These are phyloP conservation scores for Podila horticola DNA, from an alignment of 192 early-diverging fungal species.

Conservation along the genomic window DNA sequence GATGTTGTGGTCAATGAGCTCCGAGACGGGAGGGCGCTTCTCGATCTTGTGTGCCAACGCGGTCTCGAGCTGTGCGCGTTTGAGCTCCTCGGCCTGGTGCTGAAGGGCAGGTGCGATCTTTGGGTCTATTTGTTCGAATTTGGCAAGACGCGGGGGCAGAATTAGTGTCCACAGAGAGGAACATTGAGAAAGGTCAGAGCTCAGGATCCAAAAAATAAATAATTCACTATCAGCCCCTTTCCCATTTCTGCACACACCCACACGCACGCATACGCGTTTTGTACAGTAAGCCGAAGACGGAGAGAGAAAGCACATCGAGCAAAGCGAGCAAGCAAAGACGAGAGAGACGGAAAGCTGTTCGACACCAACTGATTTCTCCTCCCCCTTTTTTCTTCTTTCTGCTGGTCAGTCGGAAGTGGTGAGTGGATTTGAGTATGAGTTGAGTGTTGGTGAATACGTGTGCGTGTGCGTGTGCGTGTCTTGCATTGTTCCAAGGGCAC, in stretches of 20 bases:
- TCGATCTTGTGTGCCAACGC: slow-evolving; percentile 68
- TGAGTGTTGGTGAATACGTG: neutral
- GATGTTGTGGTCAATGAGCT: slow-evolving; percentile 67
- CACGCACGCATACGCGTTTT: no score
- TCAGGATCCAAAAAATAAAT: no score
- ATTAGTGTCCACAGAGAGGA: neutral
- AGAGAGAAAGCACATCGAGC: neutral
- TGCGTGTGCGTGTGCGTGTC: neutral
- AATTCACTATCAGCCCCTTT: no score
- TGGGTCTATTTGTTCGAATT: slow-evolving; percentile 31
- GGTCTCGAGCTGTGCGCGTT: slow-evolving; percentile 60
- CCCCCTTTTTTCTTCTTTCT: neutral
- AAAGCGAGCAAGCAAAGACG: neutral
- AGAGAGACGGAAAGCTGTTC: no score
- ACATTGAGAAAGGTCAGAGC: neutral
- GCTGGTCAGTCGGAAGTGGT: neutral
- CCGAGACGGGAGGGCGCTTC: slow-evolving; percentile 56
- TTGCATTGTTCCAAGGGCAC: neutral
- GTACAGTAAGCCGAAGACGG: no score
- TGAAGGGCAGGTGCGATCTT: slow-evolving; percentile 63
- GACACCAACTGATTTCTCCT: neutral
- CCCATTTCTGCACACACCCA: no score
- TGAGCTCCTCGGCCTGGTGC: slow-evolving; percentile 57
- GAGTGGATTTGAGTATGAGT: no score
- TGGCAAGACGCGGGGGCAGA: neutral